phyloP scores from a whole-genome alignment of 2,329 filamentous ascomycete genomes.

The Phaeosphaeria sp. region DNA sequence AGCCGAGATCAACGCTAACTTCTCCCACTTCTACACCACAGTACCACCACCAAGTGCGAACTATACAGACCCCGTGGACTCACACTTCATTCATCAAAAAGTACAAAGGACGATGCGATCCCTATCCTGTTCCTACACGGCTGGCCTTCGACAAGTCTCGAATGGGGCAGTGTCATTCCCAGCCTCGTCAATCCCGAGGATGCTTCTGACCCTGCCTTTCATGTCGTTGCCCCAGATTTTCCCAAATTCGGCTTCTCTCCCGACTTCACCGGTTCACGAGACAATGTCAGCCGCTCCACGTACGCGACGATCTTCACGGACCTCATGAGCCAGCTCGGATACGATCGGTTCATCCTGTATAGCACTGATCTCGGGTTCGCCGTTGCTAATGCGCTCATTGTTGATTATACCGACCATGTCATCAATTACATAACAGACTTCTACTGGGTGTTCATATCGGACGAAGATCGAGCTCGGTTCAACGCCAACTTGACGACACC shows the following conservation, averaged over 20 bases:
- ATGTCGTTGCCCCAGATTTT: slow-evolving; percentile 69
- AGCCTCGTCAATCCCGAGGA: slow-evolving; percentile 59
- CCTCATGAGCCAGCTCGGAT: neutral
- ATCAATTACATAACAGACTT: neutral
- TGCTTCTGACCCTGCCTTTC: slow-evolving; percentile 60
- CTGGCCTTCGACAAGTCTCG: slow-evolving; percentile 68
- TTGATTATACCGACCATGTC: neutral
- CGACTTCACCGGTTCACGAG: neutral
- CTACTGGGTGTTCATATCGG: neutral
- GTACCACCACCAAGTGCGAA: neutral
- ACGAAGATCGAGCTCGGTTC: neutral
- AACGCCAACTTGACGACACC: neutral
- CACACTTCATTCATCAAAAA: slow-evolving; percentile 68
- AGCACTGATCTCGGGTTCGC: neutral
- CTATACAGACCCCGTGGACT: neutral
- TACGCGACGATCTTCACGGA: neutral
- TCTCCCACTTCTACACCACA: neutral
- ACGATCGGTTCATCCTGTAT: neutral
- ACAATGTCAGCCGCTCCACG: neutral
- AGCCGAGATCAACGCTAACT: neutral
- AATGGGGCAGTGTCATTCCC: slow-evolving; percentile 60
- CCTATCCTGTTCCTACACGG: slow-evolving; percentile 68
- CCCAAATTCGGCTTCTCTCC: slow-evolving; percentile 56
- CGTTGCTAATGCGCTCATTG: neutral
- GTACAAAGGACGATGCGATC: slow-evolving; percentile 58